Conservation (phyloP, 306 rosid genomes). For the Abrus pulchellus region DNA sequence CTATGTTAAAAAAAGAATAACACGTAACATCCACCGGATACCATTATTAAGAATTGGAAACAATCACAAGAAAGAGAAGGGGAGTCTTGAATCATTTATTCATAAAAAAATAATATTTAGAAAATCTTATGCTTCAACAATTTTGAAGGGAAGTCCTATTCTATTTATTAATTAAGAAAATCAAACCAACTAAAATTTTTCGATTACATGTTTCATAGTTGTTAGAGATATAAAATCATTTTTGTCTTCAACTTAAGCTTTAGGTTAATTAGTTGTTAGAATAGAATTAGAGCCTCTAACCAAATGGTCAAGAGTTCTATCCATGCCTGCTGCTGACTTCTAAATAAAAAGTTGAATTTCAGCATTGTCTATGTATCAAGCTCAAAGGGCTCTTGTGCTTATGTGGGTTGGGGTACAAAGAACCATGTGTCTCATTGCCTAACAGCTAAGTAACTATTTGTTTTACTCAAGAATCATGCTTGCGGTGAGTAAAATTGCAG, state of each 20-base stretch:
- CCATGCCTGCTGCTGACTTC: slow-evolving; percentile 14
- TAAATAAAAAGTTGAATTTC: slow-evolving; percentile 21
- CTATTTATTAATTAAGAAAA: neutral
- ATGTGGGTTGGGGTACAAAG: no score
- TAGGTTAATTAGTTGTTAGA: no score
- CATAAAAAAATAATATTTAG: neutral
- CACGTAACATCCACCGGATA: slow-evolving; percentile 18
- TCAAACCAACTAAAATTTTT: neutral
- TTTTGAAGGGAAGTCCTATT: neutral
- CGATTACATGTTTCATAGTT: slow-evolving; percentile 30
- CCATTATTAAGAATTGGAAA: neutral
- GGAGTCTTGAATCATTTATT: slow-evolving; percentile 18
- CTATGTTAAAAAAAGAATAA: slow-evolving; percentile 1
- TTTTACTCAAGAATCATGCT: neutral
- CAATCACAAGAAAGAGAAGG: slow-evolving; percentile 22
- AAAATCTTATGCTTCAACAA: no score
- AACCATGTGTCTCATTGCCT: neutral
- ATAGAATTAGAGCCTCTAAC: neutral
- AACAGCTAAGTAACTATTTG: neutral
- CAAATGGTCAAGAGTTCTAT: neutral
- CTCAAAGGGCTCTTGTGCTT: neutral
- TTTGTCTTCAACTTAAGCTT: neutral
- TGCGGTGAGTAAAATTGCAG: neutral
- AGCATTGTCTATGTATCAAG: slow-evolving; percentile 13
- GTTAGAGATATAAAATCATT: slow-evolving; percentile 19